phyloP scores from a whole-genome alignment of 768 basidiomycete genomes.

The Lactarius sanguifluus region DNA sequence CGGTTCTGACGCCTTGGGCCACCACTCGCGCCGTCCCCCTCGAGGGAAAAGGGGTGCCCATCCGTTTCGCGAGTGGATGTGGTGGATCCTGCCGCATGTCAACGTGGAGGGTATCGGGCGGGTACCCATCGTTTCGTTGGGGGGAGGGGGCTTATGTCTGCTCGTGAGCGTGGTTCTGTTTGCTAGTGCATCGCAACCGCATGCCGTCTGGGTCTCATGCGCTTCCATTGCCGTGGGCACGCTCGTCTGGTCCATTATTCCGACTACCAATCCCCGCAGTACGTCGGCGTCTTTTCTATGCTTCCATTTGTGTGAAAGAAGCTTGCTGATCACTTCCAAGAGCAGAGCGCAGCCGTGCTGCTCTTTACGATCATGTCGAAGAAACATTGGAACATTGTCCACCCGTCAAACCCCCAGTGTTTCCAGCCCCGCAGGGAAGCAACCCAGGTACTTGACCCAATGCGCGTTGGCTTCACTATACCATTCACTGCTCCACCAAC shows the following conservation, averaged over 20 bases:
- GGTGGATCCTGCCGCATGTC: neutral
- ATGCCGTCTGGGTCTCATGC: constrained; percentile 19
- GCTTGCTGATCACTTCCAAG: neutral
- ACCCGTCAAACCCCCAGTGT: constrained; percentile 9
- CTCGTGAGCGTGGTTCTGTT: constrained; percentile 18
- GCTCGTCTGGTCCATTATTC: neutral
- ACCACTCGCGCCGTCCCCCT: neutral
- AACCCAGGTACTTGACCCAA: neutral
- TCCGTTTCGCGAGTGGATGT: neutral
- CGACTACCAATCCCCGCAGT: neutral
- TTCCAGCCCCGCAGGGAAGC: neutral
- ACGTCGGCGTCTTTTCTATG: neutral
- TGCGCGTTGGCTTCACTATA: neutral
- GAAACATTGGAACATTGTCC: constrained; percentile 9
- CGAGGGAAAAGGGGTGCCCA: neutral
- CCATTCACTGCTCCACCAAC: too few relatives aligned
- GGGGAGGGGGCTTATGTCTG: constrained; percentile 17
- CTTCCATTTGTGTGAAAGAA: neutral
- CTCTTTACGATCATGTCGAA: constrained; percentile 18
- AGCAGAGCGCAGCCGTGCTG: constrained; percentile 10
- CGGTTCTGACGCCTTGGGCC: neutral
- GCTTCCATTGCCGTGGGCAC: neutral
- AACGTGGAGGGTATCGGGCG: constrained; percentile 18
- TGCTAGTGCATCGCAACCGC: constrained; percentile 15
- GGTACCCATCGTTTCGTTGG: constrained; percentile 13